Conservation (phyloP, 306 rosid species). For the Dryas drummondii region DNA sequence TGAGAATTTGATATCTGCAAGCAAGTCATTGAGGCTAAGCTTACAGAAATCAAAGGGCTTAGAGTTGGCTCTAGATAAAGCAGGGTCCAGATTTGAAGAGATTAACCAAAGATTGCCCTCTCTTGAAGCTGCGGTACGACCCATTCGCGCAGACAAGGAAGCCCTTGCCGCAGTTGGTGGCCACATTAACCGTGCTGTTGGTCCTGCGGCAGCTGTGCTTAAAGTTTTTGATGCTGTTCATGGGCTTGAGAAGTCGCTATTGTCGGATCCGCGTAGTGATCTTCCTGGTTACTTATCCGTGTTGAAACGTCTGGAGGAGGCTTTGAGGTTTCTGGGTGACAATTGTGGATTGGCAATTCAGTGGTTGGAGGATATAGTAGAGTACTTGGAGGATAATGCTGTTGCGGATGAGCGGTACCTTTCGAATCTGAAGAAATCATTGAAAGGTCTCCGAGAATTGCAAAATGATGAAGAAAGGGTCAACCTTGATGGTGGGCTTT, state of each 20-base stretch:
- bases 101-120: constrained; percentile 67
- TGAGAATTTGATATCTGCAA: constrained; percentile 63
- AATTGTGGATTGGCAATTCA: constrained; percentile 91
- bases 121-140: constrained; percentile 82
- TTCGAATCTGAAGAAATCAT: constrained; percentile 62
- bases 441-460: constrained; percentile 62
- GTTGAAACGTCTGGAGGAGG: constrained; percentile 93
- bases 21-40: constrained; percentile 69
- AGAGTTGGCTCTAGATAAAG: constrained; percentile 66
- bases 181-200: constrained; percentile 92
- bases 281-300: constrained; percentile 81
- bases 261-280: constrained; percentile 81
- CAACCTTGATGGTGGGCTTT: constrained; percentile 82
- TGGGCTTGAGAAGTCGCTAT: constrained; percentile 85
- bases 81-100: constrained; percentile 84
- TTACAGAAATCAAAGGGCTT: constrained; percentile 75
- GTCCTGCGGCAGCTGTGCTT: constrained; percentile 96
- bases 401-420: constrained; percentile 75
- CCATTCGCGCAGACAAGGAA: constrained; percentile 82
- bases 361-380: constrained; percentile 98
- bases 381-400: constrained; percentile 83
- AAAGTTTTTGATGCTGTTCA: constrained; percentile 98
- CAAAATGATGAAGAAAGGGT: constrained; percentile 57
- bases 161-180: constrained; percentile 93
- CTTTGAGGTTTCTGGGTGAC: constrained; percentile 77